These are phyloP conservation scores for Dactylellina parvicollis DNA, from an alignment of 2,329 filamentous ascomycete species.

Conservation along the genomic window DNA sequence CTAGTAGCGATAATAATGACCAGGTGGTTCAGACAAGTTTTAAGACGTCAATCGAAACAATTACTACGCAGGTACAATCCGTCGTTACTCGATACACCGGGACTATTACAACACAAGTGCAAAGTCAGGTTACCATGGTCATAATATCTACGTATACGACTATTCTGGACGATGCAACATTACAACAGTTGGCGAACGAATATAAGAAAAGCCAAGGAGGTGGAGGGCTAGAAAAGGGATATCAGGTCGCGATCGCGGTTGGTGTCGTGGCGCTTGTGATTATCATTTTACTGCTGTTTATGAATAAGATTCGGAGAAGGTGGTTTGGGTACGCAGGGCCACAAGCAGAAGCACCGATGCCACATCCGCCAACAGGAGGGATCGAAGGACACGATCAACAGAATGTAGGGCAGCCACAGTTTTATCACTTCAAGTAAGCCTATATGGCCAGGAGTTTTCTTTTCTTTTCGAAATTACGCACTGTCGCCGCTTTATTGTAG, in stretches of 20 bases:
- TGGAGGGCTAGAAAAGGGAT: slow-evolving; percentile 24
- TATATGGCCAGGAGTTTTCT: background rate
- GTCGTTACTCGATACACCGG: slow-evolving; percentile 19
- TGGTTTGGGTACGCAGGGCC: slow-evolving; percentile 40
- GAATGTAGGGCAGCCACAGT: slow-evolving; percentile 7
- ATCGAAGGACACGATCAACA: slow-evolving; percentile 25
- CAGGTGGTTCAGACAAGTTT: slow-evolving; percentile 6
- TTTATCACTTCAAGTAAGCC: background rate
- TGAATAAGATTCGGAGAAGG: slow-evolving; percentile 35
- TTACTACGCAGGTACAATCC: slow-evolving; percentile 19
- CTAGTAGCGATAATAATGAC: background rate
- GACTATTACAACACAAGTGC: slow-evolving; percentile 24
- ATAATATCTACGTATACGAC: slow-evolving; percentile 32
- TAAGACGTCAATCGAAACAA: slow-evolving; percentile 14
- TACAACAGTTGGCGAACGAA: slow-evolving; percentile 7
- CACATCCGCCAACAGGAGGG: slow-evolving; percentile 21
- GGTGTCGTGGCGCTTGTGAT: slow-evolving; percentile 32
- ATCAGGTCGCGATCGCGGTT: slow-evolving; percentile 29
- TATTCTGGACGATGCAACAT: slow-evolving; percentile 8
- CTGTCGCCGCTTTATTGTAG: no score
- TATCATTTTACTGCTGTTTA: slow-evolving; percentile 25
- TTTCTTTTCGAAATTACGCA: background rate
- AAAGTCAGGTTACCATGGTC: slow-evolving; percentile 11
- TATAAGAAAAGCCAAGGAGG: background rate
- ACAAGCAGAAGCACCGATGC: background rate